These are phyloP conservation scores for Coemansia sp. DNA, from an alignment of 192 early-diverging fungal species.

Conservation along the genomic window DNA sequence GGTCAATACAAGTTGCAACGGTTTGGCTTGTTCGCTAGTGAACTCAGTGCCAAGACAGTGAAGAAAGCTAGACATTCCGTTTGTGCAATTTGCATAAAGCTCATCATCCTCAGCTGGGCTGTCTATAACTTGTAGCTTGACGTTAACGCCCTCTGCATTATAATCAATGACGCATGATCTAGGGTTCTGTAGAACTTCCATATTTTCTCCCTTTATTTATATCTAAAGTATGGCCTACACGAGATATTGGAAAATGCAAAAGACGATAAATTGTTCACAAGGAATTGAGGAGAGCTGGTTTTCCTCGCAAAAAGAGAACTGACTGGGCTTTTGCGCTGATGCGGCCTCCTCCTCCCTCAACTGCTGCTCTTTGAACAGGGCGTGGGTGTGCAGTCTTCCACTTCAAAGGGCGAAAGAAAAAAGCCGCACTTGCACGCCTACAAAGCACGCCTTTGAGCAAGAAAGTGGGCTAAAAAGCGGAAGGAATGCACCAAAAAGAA, in stretches of 20 bases:
- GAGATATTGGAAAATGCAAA: background rate
- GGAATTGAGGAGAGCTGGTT: background rate
- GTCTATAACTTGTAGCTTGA: background rate
- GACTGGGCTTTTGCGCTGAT: background rate
- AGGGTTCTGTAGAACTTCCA: background rate
- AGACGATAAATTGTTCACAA: background rate
- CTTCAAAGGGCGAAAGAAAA: background rate
- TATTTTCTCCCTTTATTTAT: background rate
- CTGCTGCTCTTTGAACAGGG: background rate
- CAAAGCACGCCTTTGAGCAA: slow-evolving; percentile 1
- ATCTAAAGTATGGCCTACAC: background rate
- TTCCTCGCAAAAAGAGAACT: background rate
- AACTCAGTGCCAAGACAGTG: background rate
- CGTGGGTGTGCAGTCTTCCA: background rate
- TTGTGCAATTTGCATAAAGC: background rate
- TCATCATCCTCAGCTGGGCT: background rate
- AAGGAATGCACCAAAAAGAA: background rate
- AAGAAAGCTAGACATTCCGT: background rate
- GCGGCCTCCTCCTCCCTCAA: background rate
- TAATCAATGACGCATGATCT: background rate
- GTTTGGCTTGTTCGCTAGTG: background rate
- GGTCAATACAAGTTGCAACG: background rate
- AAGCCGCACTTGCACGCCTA: background rate
- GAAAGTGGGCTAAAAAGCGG: background rate
- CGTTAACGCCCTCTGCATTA: slow-evolving; percentile 5